Conservation (phyloP, 345 rosid species). For the Populus alba region DNA sequence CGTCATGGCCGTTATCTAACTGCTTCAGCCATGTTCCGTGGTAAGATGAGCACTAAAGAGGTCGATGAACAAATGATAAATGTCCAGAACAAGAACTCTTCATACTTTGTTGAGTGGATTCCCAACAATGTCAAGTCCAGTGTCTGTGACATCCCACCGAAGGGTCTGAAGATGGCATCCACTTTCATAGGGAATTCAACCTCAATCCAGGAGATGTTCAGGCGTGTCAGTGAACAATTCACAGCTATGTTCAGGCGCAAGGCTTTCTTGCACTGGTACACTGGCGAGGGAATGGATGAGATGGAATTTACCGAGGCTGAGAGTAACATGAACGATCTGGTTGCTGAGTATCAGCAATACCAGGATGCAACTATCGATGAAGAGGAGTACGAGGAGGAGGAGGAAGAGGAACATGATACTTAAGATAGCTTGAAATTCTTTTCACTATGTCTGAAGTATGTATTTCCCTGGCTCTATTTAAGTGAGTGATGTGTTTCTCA, state of each 20-base stretch:
- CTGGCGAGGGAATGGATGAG: constrained; percentile 25
- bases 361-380: constrained; percentile 26
- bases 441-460: constrained; percentile 7
- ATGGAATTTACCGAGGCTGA: constrained; percentile 25
- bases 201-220: constrained; percentile 27
- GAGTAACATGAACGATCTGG: constrained; percentile 28
- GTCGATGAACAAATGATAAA: constrained; percentile 30
- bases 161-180: constrained; percentile 23
- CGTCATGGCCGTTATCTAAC: constrained; percentile 29
- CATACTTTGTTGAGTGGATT: constrained; percentile 31
- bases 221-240: constrained; percentile 28
- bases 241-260: constrained; percentile 31
- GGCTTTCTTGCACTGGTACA: constrained; percentile 30
- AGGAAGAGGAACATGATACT: constrained; percentile 12
- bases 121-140: constrained; percentile 27
- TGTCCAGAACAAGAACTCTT: constrained; percentile 30
- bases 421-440: not conserved
- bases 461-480: constrained; percentile 6
- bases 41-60: constrained; percentile 29
- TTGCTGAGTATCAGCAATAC: constrained; percentile 28
- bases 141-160: constrained; percentile 28
- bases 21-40: constrained; percentile 30
- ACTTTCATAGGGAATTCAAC: constrained; percentile 27
- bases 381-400: constrained; percentile 21
- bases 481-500: constrained; percentile 12